Evolutionary conservation across 1,284 basidiomycete genomes (phyloP), one percentile per base, ranked within the genome.

Genomic region (Takashimella tepidaria): DNA sequence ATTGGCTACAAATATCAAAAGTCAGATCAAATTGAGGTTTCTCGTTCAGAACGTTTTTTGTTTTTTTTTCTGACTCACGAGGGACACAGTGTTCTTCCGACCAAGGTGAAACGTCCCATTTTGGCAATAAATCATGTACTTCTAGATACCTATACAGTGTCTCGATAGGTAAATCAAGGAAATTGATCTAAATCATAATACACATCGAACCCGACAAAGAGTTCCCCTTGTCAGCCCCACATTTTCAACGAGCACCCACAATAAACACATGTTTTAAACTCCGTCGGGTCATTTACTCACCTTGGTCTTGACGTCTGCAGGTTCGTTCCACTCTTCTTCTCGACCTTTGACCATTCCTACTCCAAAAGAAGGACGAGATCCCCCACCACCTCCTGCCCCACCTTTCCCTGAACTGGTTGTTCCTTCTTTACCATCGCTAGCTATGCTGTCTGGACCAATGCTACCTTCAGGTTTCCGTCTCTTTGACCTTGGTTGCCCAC

Each of bases 51-150:
- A 63, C 69, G 58, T 23, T n/a, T n/a, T n/a, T n/a, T n/a, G n/a
- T n/a, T n/a, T n/a, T n/a, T n/a, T n/a, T n/a, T n/a, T n/a, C n/a
- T n/a, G n/a, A n/a, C n/a, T n/a, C n/a, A 74, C 72, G 72, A 26
- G 70, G 68, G 13, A 60, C 67, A 50, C 67, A 68, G 1, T 69
- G 68, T 13, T 67, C 61, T 54, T 74, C 72, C 16, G 67, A 70
- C 72, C 72, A 74, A 5, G 72, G 72, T 16, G 69, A 72, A 4
- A 63, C 59, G 41, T 67, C 63, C 68, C 68, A 74, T 45, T 64
- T 57, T 0, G 72, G 72, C 44, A 73, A 53, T 4, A 74, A 61
- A 46, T 74, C 72, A 48, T 73, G 64, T 13, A 54, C 42, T 51
- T 72, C 69, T 24, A 74, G 59, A 47, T 74, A 74, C 42, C 58